Conservation (phyloP, 257 asterid genomes). For the Catharanthus roseus region DNA sequence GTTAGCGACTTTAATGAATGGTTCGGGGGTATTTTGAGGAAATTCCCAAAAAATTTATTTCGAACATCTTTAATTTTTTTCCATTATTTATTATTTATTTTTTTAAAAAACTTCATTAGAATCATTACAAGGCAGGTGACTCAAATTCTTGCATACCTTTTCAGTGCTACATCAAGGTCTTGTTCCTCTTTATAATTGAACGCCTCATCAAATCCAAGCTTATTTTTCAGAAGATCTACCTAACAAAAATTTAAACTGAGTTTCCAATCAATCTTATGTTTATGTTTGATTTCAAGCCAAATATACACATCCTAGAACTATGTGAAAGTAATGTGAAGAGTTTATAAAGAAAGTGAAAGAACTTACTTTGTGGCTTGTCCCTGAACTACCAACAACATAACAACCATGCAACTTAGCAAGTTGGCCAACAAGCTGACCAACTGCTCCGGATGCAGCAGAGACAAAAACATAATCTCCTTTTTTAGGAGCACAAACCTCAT, state of each 20-base stretch:
- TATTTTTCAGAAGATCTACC: conserved; percentile 70
- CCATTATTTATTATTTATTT: no score
- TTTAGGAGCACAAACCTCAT: conserved; percentile 71
- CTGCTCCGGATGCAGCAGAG: conserved; percentile 98
- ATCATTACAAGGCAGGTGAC: neutral
- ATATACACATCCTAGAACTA: neutral
- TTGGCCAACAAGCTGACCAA: conserved; percentile 98
- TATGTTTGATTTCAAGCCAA: neutral
- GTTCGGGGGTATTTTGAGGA: no score
- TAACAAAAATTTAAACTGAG: conserved; percentile 10
- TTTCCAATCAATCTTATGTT: neutral
- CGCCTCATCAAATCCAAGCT: conserved; percentile 73
- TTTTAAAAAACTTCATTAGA: no score
- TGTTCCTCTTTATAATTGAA: conserved; percentile 74
- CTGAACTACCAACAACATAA: conserved; percentile 88
- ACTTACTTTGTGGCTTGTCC: conserved; percentile 62
- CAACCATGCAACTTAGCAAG: conserved; percentile 87
- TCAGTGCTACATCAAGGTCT: conserved; percentile 60
- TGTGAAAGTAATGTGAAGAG: conserved; percentile 2
- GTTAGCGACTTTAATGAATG: no score
- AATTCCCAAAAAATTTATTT: no score
- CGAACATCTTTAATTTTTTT: no score
- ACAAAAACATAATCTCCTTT: conserved; percentile 63
- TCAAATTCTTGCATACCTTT: conserved; percentile 33
- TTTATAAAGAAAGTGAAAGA: neutral